phyloP scores from a whole-genome alignment of 306 rosid genomes.

The Cucurbita ficifolia region DNA sequence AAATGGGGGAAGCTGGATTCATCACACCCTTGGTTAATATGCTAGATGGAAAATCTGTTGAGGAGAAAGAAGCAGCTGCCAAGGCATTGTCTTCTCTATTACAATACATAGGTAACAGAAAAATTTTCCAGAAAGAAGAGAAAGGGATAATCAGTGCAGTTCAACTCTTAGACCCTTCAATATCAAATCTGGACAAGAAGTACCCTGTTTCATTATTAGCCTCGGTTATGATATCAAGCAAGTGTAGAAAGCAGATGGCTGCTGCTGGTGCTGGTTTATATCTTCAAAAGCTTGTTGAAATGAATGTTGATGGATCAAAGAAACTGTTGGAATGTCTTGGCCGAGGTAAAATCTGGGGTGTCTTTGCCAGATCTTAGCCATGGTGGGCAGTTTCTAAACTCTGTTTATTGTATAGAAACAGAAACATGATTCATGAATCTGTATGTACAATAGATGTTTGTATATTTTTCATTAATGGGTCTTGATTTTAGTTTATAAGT shows the following conservation, averaged over 20 bases:
- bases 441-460: conserved; percentile 19
- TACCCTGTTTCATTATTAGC: conserved; percentile 62
- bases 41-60: conserved; percentile 79
- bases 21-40: conserved; percentile 45
- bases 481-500: background rate
- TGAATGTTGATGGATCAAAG: conserved; percentile 72
- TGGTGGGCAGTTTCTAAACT: background rate
- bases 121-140: conserved; percentile 45
- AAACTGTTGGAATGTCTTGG: conserved; percentile 68
- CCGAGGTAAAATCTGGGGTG: conserved; percentile 85
- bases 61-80: conserved; percentile 69
- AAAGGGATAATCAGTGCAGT: conserved; percentile 53
- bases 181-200: conserved; percentile 49
- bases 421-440: conserved; percentile 20
- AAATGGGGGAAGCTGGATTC: conserved; percentile 70
- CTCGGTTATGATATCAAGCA: conserved; percentile 49
- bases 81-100: conserved; percentile 56
- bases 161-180: conserved; percentile 62
- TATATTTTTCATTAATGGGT: conserved; percentile 13
- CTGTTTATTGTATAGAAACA: conserved; percentile 6
- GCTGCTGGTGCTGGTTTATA: conserved; percentile 58
- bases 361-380: conserved; percentile 58
- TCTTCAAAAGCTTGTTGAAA: conserved; percentile 57
- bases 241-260: conserved; percentile 63
- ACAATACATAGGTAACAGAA: conserved; percentile 31